These are phyloP conservation scores for Amauroascus niger DNA, from an alignment of 2,329 filamentous ascomycete species.

Conservation along the genomic window DNA sequence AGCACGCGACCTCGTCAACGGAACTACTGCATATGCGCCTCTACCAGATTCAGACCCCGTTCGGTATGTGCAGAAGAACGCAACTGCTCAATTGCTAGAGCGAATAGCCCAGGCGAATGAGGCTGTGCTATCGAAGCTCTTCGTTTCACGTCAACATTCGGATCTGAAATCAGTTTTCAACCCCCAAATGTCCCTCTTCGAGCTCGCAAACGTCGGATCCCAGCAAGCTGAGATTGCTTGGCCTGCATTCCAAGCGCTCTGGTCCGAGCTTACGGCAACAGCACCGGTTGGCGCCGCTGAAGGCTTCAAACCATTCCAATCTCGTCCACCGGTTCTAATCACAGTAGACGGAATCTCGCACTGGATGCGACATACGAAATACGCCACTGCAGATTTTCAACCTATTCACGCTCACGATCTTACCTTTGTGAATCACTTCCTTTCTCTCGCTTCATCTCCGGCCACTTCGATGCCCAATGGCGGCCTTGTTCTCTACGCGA, in stretches of 20 bases:
- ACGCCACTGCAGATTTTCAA: constrained; percentile 60
- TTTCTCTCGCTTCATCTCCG: constrained; percentile 51
- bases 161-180: constrained; percentile 52
- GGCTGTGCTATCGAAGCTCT: constrained; percentile 48
- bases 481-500: constrained; percentile 66
- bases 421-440: constrained; percentile 62
- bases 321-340: constrained; percentile 59
- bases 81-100: constrained; percentile 63
- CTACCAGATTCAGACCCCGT: constrained; percentile 47
- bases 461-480: constrained; percentile 53
- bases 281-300: constrained; percentile 36
- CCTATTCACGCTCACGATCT: constrained; percentile 81
- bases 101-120: constrained; percentile 65
- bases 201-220: constrained; percentile 58
- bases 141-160: constrained; percentile 46
- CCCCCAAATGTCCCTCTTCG: constrained; percentile 51
- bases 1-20: constrained; percentile 75
- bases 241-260: constrained; percentile 70
- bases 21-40: constrained; percentile 68
- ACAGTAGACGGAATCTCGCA: constrained; percentile 69
- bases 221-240: constrained; percentile 69
- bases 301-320: constrained; percentile 31
- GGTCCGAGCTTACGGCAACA: constrained; percentile 61
- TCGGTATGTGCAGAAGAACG: constrained; percentile 67
- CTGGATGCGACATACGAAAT: constrained; percentile 68